A percentile compares a stretch with the other conserved stretches of the same genome.
These are phyloP conservation scores for Eucalyptus pauciflora DNA, from an alignment of 345 rosid species.

Conservation along the genomic window DNA sequence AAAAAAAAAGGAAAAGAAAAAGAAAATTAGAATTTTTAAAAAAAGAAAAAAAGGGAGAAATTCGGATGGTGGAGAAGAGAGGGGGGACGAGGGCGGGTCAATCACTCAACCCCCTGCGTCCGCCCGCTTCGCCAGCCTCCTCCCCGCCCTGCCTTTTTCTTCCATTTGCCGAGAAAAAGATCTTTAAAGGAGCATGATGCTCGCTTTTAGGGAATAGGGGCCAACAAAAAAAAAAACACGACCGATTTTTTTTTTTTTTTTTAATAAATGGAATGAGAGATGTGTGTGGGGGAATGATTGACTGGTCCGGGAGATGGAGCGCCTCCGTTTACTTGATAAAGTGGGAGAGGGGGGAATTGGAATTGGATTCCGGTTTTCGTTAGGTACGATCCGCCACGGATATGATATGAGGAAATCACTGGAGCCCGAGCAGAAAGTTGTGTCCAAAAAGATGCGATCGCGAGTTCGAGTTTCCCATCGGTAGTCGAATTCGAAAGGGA, in stretches of 20 bases:
- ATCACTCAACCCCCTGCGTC: background rate
- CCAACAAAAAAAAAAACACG: fast-evolving
- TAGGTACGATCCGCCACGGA: background rate
- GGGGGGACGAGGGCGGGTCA: background rate
- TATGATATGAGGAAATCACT: background rate
- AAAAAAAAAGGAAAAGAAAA: too few species aligned
- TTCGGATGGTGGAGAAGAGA: background rate
- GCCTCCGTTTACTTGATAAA: background rate
- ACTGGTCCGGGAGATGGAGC: background rate
- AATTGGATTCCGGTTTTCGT: background rate
- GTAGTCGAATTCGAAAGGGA: background rate
- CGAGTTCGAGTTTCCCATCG: background rate
- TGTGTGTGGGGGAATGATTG: background rate
- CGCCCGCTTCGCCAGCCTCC: background rate
- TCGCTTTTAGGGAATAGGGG: too few species aligned
- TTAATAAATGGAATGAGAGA: too few species aligned
- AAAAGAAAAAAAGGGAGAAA: fast-evolving
- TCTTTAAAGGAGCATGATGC: too few species aligned
- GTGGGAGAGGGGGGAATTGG: background rate
- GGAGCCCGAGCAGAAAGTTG: too few species aligned
- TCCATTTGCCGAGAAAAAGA: background rate
- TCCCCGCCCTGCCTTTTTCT: background rate
- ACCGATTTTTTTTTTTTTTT: too few species aligned
- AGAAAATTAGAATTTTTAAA: too few species aligned
- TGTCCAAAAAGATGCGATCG: background rate